These are phyloP conservation scores for Sequoiadendron giganteum DNA, from an alignment of 75 land plant genomes.

Conservation along the genomic window DNA sequence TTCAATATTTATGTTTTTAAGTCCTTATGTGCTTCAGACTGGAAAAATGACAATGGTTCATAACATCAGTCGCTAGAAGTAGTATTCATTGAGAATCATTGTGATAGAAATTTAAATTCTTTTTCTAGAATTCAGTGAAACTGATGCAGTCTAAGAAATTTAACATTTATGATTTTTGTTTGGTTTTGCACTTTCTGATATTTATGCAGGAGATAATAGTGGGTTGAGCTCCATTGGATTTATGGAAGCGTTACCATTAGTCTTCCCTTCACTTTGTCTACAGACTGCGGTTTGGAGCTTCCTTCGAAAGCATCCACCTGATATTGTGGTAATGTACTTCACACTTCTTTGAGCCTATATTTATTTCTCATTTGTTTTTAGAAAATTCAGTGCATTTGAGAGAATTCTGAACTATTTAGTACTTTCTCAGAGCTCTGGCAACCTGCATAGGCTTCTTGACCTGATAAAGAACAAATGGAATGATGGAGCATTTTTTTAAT, in stretches of 20 bases:
- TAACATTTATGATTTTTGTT: not conserved
- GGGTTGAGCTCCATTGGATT: slow-evolving; percentile 26
- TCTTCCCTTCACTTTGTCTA: slow-evolving; percentile 18
- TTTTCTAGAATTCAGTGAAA: not conserved
- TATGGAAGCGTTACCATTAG: slow-evolving; percentile 23
- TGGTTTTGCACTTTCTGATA: not conserved
- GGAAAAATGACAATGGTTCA: not conserved
- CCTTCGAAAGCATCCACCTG: slow-evolving; percentile 16
- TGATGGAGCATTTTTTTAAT: not conserved
- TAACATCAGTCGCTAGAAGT: not conserved
- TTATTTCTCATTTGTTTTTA: not conserved
- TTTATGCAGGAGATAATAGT: slow-evolving; percentile 26
- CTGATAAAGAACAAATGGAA: not conserved
- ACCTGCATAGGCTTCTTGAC: not conserved
- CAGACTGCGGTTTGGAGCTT: slow-evolving; percentile 4
- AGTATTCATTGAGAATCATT: not conserved
- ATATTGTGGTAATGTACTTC: slow-evolving; percentile 19
- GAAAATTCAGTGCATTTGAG: not conserved
- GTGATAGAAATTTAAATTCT: not conserved
- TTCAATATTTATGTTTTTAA: not conserved
- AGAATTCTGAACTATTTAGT: not conserved
- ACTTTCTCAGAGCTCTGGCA: not conserved
- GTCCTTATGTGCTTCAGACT: not conserved
- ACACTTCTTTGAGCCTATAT: not conserved
- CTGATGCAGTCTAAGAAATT: not conserved